These are phyloP conservation scores for Cercospora sojina DNA, from an alignment of 2,329 filamentous ascomycete species.

Conservation along the genomic window DNA sequence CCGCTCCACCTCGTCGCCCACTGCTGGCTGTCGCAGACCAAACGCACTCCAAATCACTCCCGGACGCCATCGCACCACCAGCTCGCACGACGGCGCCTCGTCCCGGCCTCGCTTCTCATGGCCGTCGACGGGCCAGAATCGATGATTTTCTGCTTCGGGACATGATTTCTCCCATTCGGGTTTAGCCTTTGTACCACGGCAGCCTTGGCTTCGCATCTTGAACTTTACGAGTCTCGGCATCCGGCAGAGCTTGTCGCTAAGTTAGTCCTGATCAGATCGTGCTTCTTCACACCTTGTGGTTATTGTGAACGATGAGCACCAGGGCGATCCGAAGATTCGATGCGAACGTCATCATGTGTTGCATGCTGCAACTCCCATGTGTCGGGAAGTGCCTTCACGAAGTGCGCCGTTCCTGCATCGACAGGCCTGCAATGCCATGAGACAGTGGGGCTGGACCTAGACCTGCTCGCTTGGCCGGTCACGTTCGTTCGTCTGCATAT, in stretches of 20 bases:
- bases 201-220: conserved; percentile 2
- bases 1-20: neutral
- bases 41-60: neutral
- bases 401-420: conserved; percentile 1
- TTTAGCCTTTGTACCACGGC: neutral
- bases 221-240: neutral
- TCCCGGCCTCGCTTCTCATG: neutral
- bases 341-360: neutral
- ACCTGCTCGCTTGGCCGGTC: neutral
- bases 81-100: neutral
- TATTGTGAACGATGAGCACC: neutral
- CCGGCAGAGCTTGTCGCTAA: neutral
- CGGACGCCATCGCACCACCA: neutral
- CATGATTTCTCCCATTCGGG: neutral
- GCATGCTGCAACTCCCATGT: neutral
- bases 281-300: neutral
- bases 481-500: neutral
- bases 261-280: neutral
- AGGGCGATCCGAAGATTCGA: neutral
- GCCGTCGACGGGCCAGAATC: conserved; percentile 1
- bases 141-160: neutral
- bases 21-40: neutral
- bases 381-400: neutral
- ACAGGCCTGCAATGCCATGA: conserved; percentile 10
- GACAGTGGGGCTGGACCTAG: neutral